phyloP scores from a whole-genome alignment of 495 filamentous ascomycete genomes.

The Arthonia radiata region DNA sequence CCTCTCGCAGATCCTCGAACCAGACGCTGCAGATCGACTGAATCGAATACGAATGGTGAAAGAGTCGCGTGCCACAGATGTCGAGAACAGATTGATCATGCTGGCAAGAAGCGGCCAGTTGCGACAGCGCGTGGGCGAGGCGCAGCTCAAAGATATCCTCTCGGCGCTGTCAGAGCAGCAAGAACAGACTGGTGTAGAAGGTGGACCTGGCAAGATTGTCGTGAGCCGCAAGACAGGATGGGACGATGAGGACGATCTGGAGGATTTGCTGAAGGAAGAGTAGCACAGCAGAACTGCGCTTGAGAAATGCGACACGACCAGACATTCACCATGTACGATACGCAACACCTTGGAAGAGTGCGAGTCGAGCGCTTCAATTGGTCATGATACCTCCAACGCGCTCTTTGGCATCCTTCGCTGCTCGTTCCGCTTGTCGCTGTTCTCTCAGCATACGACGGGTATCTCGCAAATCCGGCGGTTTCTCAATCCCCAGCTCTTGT shows the following conservation, averaged over 20 bases:
- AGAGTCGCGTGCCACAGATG: conserved; percentile 64
- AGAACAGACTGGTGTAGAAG: conserved; percentile 27
- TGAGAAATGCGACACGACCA: neutral
- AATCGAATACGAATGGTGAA: conserved; percentile 91
- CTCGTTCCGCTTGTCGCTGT: conserved; percentile 37
- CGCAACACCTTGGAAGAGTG: no score
- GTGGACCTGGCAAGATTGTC: conserved; percentile 44
- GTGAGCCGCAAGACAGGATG: conserved; percentile 59
- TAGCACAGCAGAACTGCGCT: conserved; percentile 4
- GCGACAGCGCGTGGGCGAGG: conserved; percentile 67
- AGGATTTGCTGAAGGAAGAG: conserved; percentile 24
- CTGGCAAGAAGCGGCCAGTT: conserved; percentile 72
- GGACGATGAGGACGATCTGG: conserved; percentile 64
- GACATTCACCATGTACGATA: no score
- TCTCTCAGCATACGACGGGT: conserved; percentile 46
- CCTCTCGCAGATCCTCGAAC: conserved; percentile 75
- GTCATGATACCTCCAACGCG: no score
- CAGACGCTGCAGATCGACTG: conserved; percentile 78
- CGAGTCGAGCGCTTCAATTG: no score
- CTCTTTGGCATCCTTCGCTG: conserved; percentile 16
- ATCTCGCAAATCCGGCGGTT: conserved; percentile 66
- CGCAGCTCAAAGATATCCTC: conserved; percentile 76
- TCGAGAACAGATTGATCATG: conserved; percentile 84
- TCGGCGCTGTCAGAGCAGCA: conserved; percentile 46
- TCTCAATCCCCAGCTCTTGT: conserved; percentile 52